Evolutionary conservation across 768 basidiomycete genomes (phyloP).

Genomic region (Crassisporium funariophilum): DNA sequence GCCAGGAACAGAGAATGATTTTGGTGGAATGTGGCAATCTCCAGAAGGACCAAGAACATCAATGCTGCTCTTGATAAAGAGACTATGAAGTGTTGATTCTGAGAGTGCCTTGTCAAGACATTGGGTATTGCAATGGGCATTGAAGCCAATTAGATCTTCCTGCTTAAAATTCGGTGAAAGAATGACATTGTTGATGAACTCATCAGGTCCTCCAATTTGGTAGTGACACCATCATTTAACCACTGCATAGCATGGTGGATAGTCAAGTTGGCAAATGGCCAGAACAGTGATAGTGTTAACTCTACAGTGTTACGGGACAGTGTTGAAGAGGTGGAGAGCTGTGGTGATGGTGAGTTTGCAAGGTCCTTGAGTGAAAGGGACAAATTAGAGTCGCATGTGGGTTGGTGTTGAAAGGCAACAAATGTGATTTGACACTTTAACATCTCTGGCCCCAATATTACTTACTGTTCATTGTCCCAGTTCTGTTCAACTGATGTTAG

Average conservation of each 20-base stretch:
- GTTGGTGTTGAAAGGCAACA: slow-evolving; percentile 24
- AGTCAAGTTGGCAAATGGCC: background rate
- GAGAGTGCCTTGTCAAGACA: slow-evolving; percentile 11
- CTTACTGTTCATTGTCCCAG: too few species aligned
- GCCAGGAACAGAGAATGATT: slow-evolving; percentile 24
- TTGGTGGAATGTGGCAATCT: slow-evolving; percentile 12
- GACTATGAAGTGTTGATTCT: slow-evolving; percentile 2
- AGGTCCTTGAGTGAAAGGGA: slow-evolving; percentile 15
- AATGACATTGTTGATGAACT: slow-evolving; percentile 17
- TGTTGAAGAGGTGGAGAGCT: background rate
- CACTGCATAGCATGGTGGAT: background rate
- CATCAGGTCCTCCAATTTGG: background rate
- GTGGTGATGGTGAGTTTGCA: background rate
- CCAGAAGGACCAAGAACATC: slow-evolving; percentile 29
- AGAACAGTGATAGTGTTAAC: background rate
- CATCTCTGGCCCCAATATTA: too few species aligned
- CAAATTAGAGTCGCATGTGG: slow-evolving; percentile 27
- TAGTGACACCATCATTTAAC: background rate
- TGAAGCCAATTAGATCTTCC: slow-evolving; percentile 2
- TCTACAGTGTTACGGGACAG: background rate
- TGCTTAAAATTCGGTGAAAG: slow-evolving; percentile 13
- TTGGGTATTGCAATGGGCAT: slow-evolving; percentile 4
- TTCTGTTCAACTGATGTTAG: too few species aligned
- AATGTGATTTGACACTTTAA: too few species aligned
- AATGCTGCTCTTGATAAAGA: slow-evolving; percentile 12